These are phyloP conservation scores for Cardamine chenopodiifolia DNA, from an alignment of 345 rosid species.

Conservation along the genomic window DNA sequence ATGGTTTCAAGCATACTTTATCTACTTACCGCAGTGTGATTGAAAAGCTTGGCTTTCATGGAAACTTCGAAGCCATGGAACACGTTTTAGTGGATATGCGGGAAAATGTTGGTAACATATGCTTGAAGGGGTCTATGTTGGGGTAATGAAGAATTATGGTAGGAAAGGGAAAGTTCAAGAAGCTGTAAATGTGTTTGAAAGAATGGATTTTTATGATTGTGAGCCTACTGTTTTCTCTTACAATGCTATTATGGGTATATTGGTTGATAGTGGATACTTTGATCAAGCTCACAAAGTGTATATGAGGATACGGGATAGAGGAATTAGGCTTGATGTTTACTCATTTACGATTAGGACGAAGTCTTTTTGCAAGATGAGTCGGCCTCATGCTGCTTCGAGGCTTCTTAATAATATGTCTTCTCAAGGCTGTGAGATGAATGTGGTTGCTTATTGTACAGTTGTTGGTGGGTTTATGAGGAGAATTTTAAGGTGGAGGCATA, in stretches of 20 bases:
- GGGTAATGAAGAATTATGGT: slow-evolving; percentile 74
- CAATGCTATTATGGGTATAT: slow-evolving; percentile 79
- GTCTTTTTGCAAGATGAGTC: slow-evolving; percentile 75
- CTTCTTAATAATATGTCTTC: slow-evolving; percentile 75
- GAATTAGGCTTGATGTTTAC: slow-evolving; percentile 72
- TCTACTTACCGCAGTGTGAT: slow-evolving; percentile 69
- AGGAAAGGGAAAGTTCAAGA: slow-evolving; percentile 78
- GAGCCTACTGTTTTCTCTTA: slow-evolving; percentile 70
- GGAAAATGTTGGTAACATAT: slow-evolving; percentile 50
- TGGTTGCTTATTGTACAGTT: slow-evolving; percentile 77
- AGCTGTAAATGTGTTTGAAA: slow-evolving; percentile 84
- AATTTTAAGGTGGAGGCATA: slow-evolving; percentile 55
- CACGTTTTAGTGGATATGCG: slow-evolving; percentile 57
- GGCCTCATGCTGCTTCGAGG: slow-evolving; percentile 85
- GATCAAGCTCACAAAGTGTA: slow-evolving; percentile 86
- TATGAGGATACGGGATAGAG: slow-evolving; percentile 75
- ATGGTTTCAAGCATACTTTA: slow-evolving; percentile 69
- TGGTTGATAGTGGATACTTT: slow-evolving; percentile 68
- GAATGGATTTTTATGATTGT: slow-evolving; percentile 86
- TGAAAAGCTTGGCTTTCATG: slow-evolving; percentile 76
- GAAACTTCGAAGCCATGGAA: slow-evolving; percentile 83
- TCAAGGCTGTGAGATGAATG: slow-evolving; percentile 76
- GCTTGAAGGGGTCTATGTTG: slow-evolving; percentile 78
- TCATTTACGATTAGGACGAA: slow-evolving; percentile 85
- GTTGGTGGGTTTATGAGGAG: slow-evolving; percentile 74